phyloP scores from a whole-genome alignment of 352 stramenopile genomes.

The Phytophthora parvispora region DNA sequence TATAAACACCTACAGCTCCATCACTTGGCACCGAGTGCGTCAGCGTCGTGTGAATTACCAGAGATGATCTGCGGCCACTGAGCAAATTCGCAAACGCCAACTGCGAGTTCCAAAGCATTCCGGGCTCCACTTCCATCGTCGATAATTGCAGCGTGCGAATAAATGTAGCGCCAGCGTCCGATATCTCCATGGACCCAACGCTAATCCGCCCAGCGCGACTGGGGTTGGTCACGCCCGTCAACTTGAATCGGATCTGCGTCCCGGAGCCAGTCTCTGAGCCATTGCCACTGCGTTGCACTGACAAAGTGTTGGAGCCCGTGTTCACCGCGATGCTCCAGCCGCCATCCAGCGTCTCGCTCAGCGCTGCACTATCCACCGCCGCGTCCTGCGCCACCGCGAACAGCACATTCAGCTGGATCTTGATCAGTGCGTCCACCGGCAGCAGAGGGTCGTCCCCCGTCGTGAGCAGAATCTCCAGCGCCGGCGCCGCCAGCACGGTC shows the following conservation, averaged over 20 bases:
- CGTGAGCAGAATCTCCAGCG: constrained; percentile 34
- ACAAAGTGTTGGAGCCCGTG: constrained; percentile 11
- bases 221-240: constrained; percentile 42
- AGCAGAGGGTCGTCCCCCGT: constrained; percentile 25
- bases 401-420: constrained; percentile 33
- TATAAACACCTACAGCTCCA: constrained; percentile 50
- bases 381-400: constrained; percentile 35
- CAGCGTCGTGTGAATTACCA: constrained; percentile 42
- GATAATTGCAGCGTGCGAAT: constrained; percentile 15
- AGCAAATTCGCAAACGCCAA: constrained; percentile 37
- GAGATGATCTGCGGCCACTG: constrained; percentile 46
- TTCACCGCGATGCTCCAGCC: constrained; percentile 32
- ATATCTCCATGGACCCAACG: constrained; percentile 41
- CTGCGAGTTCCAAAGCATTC: constrained; percentile 34
- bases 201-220: constrained; percentile 22
- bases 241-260: constrained; percentile 23
- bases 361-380: constrained; percentile 14
- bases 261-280: constrained; percentile 11
- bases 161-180: constrained; percentile 15
- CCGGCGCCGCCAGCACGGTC: constrained; percentile 24
- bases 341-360: constrained; percentile 32
- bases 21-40: constrained; percentile 44
- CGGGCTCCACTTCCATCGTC: constrained; percentile 44
- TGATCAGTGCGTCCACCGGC: constrained; percentile 36
- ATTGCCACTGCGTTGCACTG: constrained; percentile 35